Conservation (phyloP, 2,329 filamentous ascomycete genomes). For the Capronia coronata region DNA sequence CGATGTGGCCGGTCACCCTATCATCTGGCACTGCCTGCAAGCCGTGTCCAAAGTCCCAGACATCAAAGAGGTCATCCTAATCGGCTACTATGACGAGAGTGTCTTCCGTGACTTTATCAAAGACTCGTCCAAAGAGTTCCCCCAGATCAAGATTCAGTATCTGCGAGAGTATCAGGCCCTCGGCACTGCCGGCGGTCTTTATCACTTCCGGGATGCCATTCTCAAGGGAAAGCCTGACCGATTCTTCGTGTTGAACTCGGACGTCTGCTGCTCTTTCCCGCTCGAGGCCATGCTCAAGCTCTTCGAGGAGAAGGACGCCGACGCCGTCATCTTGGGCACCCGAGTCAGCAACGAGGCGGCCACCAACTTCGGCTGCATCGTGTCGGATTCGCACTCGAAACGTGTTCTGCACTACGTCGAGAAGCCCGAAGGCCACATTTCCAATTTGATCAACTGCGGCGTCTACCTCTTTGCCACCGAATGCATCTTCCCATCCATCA, state of each 20-base stretch:
- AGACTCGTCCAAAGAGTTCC: conserved; percentile 75
- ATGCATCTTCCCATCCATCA: conserved; percentile 93
- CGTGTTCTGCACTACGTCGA: conserved; percentile 98
- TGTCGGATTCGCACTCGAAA: conserved; percentile 86
- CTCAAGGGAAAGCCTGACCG: conserved; percentile 90
- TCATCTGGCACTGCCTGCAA: conserved; percentile 95
- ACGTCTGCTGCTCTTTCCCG: conserved; percentile 98
- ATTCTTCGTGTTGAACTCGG: conserved; percentile 95
- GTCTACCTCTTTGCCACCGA: conserved; percentile 96
- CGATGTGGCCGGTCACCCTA: conserved; percentile 95
- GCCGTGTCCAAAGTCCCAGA: conserved; percentile 84
- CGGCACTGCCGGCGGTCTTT: conserved; percentile 90
- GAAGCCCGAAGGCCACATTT: conserved; percentile 96
- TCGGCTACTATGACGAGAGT: conserved; percentile 96
- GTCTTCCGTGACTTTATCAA: conserved; percentile 99
- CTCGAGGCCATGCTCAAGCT: conserved; percentile 91
- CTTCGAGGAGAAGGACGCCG: conserved; percentile 90
- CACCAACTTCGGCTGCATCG: conserved; percentile 95
- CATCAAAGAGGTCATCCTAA: conserved; percentile 93
- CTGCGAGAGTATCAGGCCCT: conserved; percentile 95
- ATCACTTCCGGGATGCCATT: conserved; percentile 98
- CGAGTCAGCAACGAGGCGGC: conserved; percentile 85
- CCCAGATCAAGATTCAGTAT: conserved; percentile 85
- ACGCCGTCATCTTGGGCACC: conserved; percentile 93
- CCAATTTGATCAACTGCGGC: conserved; percentile 97